phyloP scores from a whole-genome alignment of 2,329 filamentous ascomycete species.

The Proliferodiscus dingleyae region DNA sequence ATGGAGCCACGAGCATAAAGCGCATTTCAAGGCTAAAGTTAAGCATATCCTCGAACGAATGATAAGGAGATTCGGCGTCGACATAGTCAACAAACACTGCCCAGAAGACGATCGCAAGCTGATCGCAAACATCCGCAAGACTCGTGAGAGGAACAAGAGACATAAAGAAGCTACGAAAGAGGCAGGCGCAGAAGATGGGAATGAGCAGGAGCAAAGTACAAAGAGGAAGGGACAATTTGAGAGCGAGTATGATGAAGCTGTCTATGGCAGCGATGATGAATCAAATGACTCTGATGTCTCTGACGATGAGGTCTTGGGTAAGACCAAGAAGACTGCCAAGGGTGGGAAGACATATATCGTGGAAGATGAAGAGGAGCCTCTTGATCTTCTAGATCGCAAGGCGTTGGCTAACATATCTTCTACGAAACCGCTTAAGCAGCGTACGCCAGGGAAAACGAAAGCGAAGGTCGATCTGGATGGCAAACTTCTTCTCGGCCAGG shows the following conservation, averaged over 20 bases:
- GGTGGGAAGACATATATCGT: constrained; percentile 78
- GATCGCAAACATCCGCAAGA: constrained; percentile 91
- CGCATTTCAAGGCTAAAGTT: constrained; percentile 92
- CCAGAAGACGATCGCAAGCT: constrained; percentile 86
- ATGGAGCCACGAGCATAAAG: constrained; percentile 98
- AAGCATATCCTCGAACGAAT: constrained; percentile 97
- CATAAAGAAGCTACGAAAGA: constrained; percentile 69
- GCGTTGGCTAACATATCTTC: constrained; percentile 91
- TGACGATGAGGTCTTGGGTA: constrained; percentile 51
- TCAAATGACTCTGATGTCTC: constrained; percentile 60
- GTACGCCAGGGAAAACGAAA: constrained; percentile 46
- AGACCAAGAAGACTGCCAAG: constrained; percentile 43
- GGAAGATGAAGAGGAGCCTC: constrained; percentile 89
- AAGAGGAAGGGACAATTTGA: constrained; percentile 64
- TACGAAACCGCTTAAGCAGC: constrained; percentile 69
- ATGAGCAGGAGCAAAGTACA: constrained; percentile 42
- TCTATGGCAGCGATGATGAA: constrained; percentile 56
- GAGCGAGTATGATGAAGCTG: constrained; percentile 92
- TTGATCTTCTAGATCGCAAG: constrained; percentile 85
- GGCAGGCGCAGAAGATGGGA: constrained; percentile 52
- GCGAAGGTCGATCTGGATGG: constrained; percentile 71
- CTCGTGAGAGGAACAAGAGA: constrained; percentile 82
- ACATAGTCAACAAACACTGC: constrained; percentile 71
- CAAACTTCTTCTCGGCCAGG: constrained; percentile 68
- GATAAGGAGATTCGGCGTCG: constrained; percentile 83